Percentiles rank a stretch among this genome's conserved stretches.
Evolutionary conservation across 2,329 filamentous ascomycete species (phyloP).

Genomic region (Hypomyces perniciosus): DNA sequence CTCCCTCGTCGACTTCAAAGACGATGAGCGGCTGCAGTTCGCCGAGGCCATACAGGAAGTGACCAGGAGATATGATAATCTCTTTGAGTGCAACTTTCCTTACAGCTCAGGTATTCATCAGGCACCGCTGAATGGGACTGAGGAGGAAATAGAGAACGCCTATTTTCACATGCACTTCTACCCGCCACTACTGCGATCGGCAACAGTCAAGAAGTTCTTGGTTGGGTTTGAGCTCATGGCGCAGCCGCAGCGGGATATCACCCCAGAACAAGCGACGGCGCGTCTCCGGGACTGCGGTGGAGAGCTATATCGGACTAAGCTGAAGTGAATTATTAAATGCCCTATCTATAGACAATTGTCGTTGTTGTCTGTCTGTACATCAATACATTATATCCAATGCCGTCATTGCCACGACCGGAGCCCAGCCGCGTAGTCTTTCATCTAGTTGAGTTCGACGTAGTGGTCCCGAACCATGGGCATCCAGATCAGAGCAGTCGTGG

Average conservation of each 20-base stretch:
- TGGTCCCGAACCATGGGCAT: constrained; percentile 61
- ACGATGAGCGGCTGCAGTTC: constrained; percentile 63
- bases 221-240: constrained; percentile 96
- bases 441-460: constrained; percentile 51
- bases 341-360: background rate
- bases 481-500: constrained; percentile 49
- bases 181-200: constrained; percentile 83
- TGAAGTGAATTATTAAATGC: constrained; percentile 16
- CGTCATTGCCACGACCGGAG: background rate
- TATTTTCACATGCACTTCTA: constrained; percentile 99
- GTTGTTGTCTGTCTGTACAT: background rate
- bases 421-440: too few relatives aligned
- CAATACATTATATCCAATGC: background rate
- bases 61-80: constrained; percentile 87
- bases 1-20: constrained; percentile 73
- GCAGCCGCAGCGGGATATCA: constrained; percentile 97
- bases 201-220: constrained; percentile 91
- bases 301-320: constrained; percentile 70
- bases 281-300: constrained; percentile 71
- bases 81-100: constrained; percentile 94
- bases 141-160: constrained; percentile 78
- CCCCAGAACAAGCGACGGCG: constrained; percentile 86
- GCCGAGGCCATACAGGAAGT: constrained; percentile 84
- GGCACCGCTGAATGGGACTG: constrained; percentile 75
- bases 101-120: constrained; percentile 98